phyloP scores from a whole-genome alignment of 768 basidiomycete species.

The Psilocybe tampanensis region DNA sequence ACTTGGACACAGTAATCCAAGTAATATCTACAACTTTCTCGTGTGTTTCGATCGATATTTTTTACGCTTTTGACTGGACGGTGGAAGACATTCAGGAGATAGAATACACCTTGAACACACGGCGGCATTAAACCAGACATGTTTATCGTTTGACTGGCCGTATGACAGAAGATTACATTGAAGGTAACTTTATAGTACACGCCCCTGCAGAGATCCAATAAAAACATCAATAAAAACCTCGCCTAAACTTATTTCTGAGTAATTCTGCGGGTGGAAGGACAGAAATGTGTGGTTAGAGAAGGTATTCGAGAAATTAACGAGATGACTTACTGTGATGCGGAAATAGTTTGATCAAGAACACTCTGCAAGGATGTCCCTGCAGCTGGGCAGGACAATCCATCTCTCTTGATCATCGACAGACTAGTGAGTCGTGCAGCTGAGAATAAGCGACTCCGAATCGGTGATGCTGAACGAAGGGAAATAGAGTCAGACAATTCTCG shows the following conservation, averaged over 20 bases:
- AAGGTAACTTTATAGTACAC: too few relatives aligned
- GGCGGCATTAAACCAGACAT: too few relatives aligned
- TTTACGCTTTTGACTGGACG: too few relatives aligned
- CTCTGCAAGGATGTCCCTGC: conserved; percentile 15
- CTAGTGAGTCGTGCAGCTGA: neutral
- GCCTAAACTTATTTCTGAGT: conserved; percentile 3
- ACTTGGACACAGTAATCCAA: too few relatives aligned
- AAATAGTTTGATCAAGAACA: conserved; percentile 11
- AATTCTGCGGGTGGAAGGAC: neutral
- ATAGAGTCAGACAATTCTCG: neutral
- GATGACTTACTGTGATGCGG: conserved; percentile 13
- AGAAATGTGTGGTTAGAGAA: neutral
- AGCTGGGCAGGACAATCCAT: conserved; percentile 8
- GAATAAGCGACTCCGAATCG: conserved; percentile 1
- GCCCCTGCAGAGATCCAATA: too few relatives aligned
- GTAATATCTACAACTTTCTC: too few relatives aligned
- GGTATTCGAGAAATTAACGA: conserved; percentile 14
- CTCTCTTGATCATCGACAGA: conserved; percentile 13
- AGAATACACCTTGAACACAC: too few relatives aligned
- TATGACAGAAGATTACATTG: too few relatives aligned
- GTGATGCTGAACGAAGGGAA: neutral
- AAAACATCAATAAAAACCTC: too few relatives aligned
- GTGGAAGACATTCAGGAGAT: too few relatives aligned
- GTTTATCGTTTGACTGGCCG: too few relatives aligned
- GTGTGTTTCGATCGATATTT: too few relatives aligned